Evolutionary conservation across 306 rosid species (phyloP).

Genomic region (Carpinus fangiana): DNA sequence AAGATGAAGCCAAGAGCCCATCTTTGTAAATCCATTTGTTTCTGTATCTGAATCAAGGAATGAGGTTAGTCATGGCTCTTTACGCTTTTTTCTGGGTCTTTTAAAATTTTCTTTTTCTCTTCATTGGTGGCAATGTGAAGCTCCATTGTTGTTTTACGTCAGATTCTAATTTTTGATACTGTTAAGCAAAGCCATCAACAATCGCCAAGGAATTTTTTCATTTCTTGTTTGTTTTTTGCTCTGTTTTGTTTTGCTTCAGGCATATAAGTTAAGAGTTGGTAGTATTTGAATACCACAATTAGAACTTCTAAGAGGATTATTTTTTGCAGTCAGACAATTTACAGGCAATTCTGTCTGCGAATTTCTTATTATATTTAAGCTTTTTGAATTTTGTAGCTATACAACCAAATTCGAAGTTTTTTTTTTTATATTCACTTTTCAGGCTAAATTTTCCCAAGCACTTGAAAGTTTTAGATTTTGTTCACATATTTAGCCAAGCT

Average conservation of each 20-base stretch:
- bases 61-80: constrained; percentile 2
- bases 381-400: too few relatives aligned
- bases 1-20: neutral
- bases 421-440: too few relatives aligned
- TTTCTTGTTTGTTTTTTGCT: neutral
- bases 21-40: neutral
- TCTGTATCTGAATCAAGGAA: constrained; percentile 5
- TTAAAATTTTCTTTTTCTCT: neutral
- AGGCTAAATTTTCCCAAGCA: neutral
- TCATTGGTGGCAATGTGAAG: neutral
- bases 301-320: too few relatives aligned
- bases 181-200: neutral
- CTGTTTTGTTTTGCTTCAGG: neutral
- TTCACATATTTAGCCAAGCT: neutral
- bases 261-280: neutral
- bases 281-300: too few relatives aligned
- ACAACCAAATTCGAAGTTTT: too few relatives aligned
- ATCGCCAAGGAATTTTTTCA: neutral
- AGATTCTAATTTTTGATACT: neutral
- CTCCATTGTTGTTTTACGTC: neutral
- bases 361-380: too few relatives aligned
- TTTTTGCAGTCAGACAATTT: too few relatives aligned
- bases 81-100: neutral
- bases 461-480: neutral
- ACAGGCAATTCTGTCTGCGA: too few relatives aligned